Percentiles rank a stretch among this genome's conserved stretches.
phyloP scores from a whole-genome alignment of 139 green algal genomes.

The Diplosphaera chodatii region DNA sequence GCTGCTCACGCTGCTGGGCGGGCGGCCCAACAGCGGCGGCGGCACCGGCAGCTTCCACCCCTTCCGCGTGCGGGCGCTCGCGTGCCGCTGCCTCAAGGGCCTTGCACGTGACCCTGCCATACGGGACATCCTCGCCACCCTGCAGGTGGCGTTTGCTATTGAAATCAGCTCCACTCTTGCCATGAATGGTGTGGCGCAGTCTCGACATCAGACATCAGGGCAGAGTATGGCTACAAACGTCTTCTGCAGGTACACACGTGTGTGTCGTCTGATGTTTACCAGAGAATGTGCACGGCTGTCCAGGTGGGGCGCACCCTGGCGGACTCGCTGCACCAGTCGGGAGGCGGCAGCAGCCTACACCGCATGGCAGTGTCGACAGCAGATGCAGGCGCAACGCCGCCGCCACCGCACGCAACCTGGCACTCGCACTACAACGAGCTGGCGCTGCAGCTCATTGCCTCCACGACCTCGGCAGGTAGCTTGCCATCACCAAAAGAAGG shows the following conservation, averaged over 20 bases:
- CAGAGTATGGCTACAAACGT: no score
- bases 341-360: not conserved
- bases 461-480: slow-evolving; percentile 22
- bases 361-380: not conserved
- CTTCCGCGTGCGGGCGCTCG: slow-evolving; percentile 30
- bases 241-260: no score
- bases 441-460: slow-evolving; percentile 36
- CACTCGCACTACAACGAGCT: slow-evolving; percentile 20
- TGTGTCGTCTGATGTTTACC: no score
- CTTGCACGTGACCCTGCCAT: slow-evolving; percentile 50
- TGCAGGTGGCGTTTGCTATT: no score
- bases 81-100: slow-evolving; percentile 38
- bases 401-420: not conserved
- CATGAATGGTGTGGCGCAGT: no score
- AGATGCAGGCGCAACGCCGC: not conserved
- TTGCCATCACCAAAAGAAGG: no score
- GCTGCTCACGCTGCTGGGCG: slow-evolving; percentile 42
- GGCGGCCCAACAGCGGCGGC: slow-evolving; percentile 5
- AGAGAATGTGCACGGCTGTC: no score
- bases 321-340: slow-evolving; percentile 53
- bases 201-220: no score
- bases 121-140: slow-evolving; percentile 54
- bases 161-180: no score
- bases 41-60: no score
- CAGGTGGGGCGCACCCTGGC: slow-evolving; percentile 31